These are phyloP conservation scores for Talaromyces albobiverticillius DNA, from an alignment of 2,329 filamentous ascomycete species.

Conservation along the genomic window DNA sequence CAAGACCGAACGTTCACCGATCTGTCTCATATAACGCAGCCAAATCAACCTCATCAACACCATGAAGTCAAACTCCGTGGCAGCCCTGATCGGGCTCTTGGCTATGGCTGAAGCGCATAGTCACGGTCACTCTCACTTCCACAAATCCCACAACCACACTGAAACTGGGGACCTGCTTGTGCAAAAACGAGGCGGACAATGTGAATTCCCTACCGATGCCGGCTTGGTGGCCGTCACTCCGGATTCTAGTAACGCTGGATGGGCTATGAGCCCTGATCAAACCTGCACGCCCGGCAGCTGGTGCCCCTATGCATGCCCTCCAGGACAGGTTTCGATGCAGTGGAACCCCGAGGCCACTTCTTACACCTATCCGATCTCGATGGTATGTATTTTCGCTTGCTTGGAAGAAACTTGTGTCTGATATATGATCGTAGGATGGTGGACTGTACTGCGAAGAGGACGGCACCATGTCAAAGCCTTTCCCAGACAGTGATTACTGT, in stretches of 20 bases:
- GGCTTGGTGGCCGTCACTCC: constrained; percentile 69
- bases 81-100: constrained; percentile 36
- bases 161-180: constrained; percentile 32
- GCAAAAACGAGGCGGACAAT: constrained; percentile 56
- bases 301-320: constrained; percentile 73
- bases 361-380: constrained; percentile 68
- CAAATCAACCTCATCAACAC: background rate
- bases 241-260: constrained; percentile 64
- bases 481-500: constrained; percentile 66
- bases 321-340: constrained; percentile 74
- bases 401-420: constrained; percentile 5
- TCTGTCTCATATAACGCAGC: background rate
- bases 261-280: constrained; percentile 76
- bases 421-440: constrained; percentile 57
- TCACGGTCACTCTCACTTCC: constrained; percentile 29
- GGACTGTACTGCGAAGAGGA: constrained; percentile 68
- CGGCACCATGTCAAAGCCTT: constrained; percentile 67
- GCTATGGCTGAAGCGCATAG: constrained; percentile 34
- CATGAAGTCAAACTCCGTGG: constrained; percentile 36
- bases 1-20: too few species aligned
- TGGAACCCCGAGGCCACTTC: constrained; percentile 68
- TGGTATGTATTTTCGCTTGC: constrained; percentile 49
- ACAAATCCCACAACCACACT: constrained; percentile 22
- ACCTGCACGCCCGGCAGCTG: constrained; percentile 64
- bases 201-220: constrained; percentile 64